A percentile compares a stretch with the other conserved stretches of the same genome.
These are phyloP conservation scores for Bjerkandera adusta DNA, from an alignment of 1,284 basidiomycete genomes.

Conservation along the genomic window DNA sequence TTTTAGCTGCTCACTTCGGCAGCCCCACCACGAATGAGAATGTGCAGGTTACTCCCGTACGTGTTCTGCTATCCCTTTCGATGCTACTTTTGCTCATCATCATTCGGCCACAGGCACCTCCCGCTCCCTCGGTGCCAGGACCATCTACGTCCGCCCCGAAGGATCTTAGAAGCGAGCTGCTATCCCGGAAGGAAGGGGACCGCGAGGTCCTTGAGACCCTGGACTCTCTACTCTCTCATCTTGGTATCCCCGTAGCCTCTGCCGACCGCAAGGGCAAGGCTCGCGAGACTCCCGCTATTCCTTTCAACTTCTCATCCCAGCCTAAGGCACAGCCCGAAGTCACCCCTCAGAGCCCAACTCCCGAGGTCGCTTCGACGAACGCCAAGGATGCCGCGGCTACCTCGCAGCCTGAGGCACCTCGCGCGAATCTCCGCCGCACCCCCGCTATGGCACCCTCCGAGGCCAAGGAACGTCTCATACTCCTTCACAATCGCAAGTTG, in stretches of 20 bases:
- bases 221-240: neutral
- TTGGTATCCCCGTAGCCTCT: neutral
- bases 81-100: too few relatives aligned
- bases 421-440: conserved; percentile 20
- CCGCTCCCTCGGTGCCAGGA: too few relatives aligned
- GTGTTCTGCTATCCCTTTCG: neutral
- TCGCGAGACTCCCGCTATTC: conserved; percentile 13
- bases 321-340: conserved; percentile 13
- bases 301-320: conserved; percentile 1
- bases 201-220: neutral
- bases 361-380: neutral
- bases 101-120: too few relatives aligned
- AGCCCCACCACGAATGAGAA: neutral
- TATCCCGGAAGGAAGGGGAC: too few relatives aligned
- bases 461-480: conserved; percentile 20
- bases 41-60: too few relatives aligned
- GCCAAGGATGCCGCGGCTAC: neutral
- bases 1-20: neutral
- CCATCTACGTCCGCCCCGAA: neutral
- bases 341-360: neutral
- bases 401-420: neutral
- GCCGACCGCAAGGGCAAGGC: conserved; percentile 21
- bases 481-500: conserved; percentile 20
- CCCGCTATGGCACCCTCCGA: conserved; percentile 21
- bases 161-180: too few relatives aligned